phyloP scores from a whole-genome alignment of 148 eudicot species.

The Agrostemma githago region DNA sequence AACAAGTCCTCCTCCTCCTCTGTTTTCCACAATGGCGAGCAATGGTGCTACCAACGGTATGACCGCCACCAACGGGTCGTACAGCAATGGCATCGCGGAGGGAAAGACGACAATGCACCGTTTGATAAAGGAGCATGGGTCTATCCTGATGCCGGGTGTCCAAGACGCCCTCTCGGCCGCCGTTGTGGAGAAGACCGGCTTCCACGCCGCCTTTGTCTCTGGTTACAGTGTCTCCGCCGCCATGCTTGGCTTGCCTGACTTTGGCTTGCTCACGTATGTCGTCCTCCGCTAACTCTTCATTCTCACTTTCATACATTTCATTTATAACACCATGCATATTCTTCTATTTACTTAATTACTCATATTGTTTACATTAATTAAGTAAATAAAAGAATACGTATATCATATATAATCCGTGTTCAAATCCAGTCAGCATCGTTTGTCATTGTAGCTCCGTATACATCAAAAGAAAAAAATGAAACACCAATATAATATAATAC shows the following conservation, averaged over 20 bases:
- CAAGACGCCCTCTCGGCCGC: conserved; percentile 22
- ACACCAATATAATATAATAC: too few relatives aligned
- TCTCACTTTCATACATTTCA: background rate
- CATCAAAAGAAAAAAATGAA: too few relatives aligned
- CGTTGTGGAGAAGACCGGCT: conserved; percentile 25
- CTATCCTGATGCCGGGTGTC: conserved; percentile 20
- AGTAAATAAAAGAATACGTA: too few relatives aligned
- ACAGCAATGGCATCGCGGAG: background rate
- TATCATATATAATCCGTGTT: too few relatives aligned
- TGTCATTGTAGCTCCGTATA: too few relatives aligned
- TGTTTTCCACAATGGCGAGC: background rate
- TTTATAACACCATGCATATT: too few relatives aligned
- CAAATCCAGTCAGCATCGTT: too few relatives aligned
- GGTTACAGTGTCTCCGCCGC: conserved; percentile 30
- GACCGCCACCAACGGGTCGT: background rate
- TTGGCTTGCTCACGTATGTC: conserved; percentile 30
- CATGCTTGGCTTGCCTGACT: conserved; percentile 29
- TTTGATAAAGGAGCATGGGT: conserved; percentile 20
- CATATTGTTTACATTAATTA: too few relatives aligned
- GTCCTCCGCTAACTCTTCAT: too few relatives aligned
- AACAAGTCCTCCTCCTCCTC: background rate
- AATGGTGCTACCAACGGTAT: conserved; percentile 13
- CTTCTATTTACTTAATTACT: background rate
- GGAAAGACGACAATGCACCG: conserved; percentile 24
- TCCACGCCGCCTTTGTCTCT: conserved; percentile 27